A percentile compares a stretch with the other conserved stretches of the same genome.
Conservation (phyloP, 2,329 filamentous ascomycete species). For the Talaromyces sp. region DNA sequence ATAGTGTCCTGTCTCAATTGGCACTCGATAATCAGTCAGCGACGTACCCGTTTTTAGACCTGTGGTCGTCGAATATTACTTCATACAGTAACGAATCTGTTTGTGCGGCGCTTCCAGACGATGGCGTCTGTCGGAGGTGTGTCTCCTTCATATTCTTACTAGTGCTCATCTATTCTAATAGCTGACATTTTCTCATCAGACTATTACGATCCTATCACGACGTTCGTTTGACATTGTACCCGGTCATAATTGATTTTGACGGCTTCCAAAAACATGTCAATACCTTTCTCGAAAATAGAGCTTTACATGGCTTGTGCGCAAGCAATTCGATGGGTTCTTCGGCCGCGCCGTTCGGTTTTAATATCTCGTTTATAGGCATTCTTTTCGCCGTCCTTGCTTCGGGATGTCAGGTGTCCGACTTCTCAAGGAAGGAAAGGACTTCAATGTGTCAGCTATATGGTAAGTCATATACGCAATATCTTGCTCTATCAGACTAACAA, state of each 20-base stretch:
- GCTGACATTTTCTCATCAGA: conserved; percentile 24
- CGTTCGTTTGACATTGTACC: conserved; percentile 55
- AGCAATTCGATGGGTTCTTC: conserved; percentile 37
- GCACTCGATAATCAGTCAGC: conserved; percentile 60
- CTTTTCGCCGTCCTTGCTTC: conserved; percentile 58
- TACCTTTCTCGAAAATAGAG: conserved; percentile 49
- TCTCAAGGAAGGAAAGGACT: conserved; percentile 55
- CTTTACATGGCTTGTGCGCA: conserved; percentile 26
- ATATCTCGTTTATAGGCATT: conserved; percentile 54
- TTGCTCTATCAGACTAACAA: conserved; percentile 22
- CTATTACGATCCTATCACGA: conserved; percentile 55
- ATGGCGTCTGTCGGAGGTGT: conserved; percentile 49
- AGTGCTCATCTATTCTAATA: background rate
- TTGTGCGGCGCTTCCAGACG: conserved; percentile 54
- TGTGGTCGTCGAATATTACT: conserved; percentile 59
- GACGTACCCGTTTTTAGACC: conserved; percentile 60
- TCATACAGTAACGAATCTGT: conserved; percentile 54
- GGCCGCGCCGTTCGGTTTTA: conserved; percentile 50
- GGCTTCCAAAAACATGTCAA: conserved; percentile 52
- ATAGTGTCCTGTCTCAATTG: conserved; percentile 57
- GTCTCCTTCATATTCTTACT: background rate
- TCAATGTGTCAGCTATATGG: conserved; percentile 60
- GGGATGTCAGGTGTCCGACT: conserved; percentile 55
- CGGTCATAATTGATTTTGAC: conserved; percentile 53
- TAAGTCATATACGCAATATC: conserved; percentile 26